Conservation (phyloP, 2,329 filamentous ascomycete species). For the Penicillium sp. region DNA sequence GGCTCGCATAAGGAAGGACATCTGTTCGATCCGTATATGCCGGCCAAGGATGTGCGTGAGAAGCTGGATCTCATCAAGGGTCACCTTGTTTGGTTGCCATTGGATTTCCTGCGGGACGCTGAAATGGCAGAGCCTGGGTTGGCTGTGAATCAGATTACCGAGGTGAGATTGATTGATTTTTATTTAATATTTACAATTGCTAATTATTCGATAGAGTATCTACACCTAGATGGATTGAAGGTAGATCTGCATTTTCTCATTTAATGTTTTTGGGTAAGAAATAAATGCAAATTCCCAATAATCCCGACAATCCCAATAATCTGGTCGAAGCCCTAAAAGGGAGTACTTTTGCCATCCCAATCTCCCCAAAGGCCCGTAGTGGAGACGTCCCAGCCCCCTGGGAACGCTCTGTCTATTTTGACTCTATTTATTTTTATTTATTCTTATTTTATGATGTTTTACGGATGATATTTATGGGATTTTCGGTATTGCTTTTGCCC, state of each 20-base stretch:
- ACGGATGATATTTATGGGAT: background rate
- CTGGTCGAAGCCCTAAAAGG: background rate
- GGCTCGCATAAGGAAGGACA: slow-evolving; percentile 74
- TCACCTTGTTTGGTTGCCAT: slow-evolving; percentile 92
- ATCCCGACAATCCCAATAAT: background rate
- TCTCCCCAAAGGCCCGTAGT: background rate
- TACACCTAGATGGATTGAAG: slow-evolving; percentile 27
- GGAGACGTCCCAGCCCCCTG: background rate
- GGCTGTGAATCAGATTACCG: slow-evolving; percentile 80
- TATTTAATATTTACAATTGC: background rate
- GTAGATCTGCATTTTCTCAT: background rate
- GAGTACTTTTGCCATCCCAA: background rate
- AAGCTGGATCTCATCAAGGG: slow-evolving; percentile 80
- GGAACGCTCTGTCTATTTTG: background rate
- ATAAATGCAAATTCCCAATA: background rate
- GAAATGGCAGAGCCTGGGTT: slow-evolving; percentile 87
- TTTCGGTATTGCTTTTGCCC: background rate
- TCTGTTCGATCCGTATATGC: slow-evolving; percentile 75
- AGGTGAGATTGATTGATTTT: slow-evolving; percentile 59
- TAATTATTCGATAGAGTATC: slow-evolving; percentile 30
- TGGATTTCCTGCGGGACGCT: slow-evolving; percentile 78
- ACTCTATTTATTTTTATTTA: background rate
- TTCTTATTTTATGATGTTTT: background rate
- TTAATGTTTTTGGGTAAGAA: background rate
- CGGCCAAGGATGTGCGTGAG: slow-evolving; percentile 66